A percentile compares a stretch with the other conserved stretches of the same genome.
Conservation (phyloP, 352 stramenopile genomes). For the Globisporangium abappressorium region DNA sequence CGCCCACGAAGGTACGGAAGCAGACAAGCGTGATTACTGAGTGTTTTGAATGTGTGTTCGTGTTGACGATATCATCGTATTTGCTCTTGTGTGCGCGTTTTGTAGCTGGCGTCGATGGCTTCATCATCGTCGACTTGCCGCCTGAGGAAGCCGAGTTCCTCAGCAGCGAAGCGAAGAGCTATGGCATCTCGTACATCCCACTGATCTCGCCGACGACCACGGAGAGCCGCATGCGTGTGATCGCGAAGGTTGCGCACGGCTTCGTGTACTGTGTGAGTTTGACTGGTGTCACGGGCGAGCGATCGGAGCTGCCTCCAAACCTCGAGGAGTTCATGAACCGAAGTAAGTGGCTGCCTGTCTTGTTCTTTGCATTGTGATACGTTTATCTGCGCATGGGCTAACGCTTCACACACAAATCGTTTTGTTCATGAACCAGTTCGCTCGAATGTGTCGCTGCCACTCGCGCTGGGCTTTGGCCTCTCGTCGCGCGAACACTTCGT, state of each 20-base stretch:
- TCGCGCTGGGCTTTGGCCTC: slow-evolving; percentile 97
- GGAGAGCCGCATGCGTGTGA: slow-evolving; percentile 90
- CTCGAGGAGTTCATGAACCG: slow-evolving; percentile 93
- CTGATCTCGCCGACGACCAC: slow-evolving; percentile 97
- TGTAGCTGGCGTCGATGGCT: slow-evolving; percentile 92
- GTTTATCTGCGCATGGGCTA: background rate
- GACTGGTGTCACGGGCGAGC: slow-evolving; percentile 93
- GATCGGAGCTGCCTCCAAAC: slow-evolving; percentile 87
- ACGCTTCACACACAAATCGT: slow-evolving; percentile 4
- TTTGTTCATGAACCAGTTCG: slow-evolving; percentile 48
- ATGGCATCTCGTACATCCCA: slow-evolving; percentile 95
- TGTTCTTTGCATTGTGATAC: background rate
- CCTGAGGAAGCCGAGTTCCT: slow-evolving; percentile 93
- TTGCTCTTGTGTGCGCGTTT: background rate
- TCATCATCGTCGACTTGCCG: slow-evolving; percentile 98
- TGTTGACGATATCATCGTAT: slow-evolving; percentile 23
- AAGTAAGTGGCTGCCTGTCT: slow-evolving; percentile 31
- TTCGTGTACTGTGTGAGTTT: slow-evolving; percentile 89
- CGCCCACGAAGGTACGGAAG: slow-evolving; percentile 54
- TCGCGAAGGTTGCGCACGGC: slow-evolving; percentile 67
- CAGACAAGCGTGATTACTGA: background rate
- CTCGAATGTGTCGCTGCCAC: slow-evolving; percentile 80
- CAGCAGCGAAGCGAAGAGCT: slow-evolving; percentile 86
- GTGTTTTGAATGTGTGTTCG: too few relatives aligned
- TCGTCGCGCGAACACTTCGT: slow-evolving; percentile 91